Evolutionary conservation across 2,329 filamentous ascomycete species (phyloP).

Genomic region (Tolypocladium inflatum): DNA sequence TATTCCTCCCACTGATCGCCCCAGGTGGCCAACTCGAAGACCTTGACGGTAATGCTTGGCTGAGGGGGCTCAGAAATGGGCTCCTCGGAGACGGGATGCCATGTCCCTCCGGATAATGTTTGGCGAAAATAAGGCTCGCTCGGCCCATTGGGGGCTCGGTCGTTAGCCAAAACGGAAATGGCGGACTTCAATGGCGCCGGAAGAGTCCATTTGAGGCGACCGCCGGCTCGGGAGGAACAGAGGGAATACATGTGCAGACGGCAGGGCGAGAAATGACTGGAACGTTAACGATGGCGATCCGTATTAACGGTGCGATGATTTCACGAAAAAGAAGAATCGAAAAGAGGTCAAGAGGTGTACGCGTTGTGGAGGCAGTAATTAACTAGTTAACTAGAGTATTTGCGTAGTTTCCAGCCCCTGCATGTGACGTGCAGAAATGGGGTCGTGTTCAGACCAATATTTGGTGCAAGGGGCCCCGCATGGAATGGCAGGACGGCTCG

Average conservation of each 20-base stretch:
- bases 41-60: neutral
- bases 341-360: neutral
- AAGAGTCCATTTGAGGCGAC: neutral
- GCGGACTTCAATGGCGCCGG: neutral
- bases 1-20: neutral
- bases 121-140: neutral
- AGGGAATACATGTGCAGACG: neutral
- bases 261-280: neutral
- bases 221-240: neutral
- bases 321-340: neutral
- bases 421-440: no score
- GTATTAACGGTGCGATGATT: neutral
- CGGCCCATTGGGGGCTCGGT: neutral
- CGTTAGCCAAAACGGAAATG: neutral
- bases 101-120: neutral
- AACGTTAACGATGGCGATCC: no score
- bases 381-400: no score
- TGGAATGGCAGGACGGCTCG: no score
- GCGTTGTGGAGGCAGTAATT: neutral
- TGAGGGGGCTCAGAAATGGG: neutral
- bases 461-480: no score
- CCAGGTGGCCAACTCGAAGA: neutral
- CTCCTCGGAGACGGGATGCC: neutral
- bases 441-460: no score
- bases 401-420: neutral